Evolutionary conservation across 192 early-diverging fungal species (phyloP).

Genomic region (Mortierella alpina): DNA sequence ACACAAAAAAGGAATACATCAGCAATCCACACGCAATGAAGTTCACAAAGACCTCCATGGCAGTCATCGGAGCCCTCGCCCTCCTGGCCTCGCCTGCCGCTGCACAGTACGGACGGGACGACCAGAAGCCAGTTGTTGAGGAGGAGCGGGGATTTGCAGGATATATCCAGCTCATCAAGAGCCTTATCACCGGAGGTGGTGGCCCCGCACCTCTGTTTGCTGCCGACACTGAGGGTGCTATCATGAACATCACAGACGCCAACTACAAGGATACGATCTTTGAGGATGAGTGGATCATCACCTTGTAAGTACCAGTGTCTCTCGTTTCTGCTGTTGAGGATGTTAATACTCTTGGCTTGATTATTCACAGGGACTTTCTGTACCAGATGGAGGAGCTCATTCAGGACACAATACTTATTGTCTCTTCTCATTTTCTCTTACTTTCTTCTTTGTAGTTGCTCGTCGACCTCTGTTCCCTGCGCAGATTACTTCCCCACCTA

Average conservation of each 20-base stretch:
- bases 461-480: constrained; percentile 11
- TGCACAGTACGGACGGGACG: constrained; percentile 40
- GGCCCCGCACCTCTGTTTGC: not conserved
- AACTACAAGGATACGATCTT: constrained; percentile 39
- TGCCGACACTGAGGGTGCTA: constrained; percentile 11
- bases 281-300: constrained; percentile 45
- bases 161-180: constrained; percentile 14
- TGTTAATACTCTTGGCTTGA: not conserved
- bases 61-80: constrained; percentile 29
- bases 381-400: not conserved
- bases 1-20: no score
- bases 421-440: not conserved
- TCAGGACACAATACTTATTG: constrained; percentile 1
- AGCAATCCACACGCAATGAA: constrained; percentile 24
- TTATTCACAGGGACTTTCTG: not conserved
- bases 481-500: constrained; percentile 50
- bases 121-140: not conserved
- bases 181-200: constrained; percentile 16
- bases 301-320: constrained; percentile 30
- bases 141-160: not conserved
- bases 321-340: not conserved
- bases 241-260: constrained; percentile 40
- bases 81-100: constrained; percentile 21
- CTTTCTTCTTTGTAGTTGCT: constrained; percentile 13
- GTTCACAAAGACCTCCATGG: constrained; percentile 42